Percentiles rank a stretch among this genome's conserved stretches.
phyloP scores from a whole-genome alignment of 148 eudicot genomes.

The Rhododendron kiyosumense region DNA sequence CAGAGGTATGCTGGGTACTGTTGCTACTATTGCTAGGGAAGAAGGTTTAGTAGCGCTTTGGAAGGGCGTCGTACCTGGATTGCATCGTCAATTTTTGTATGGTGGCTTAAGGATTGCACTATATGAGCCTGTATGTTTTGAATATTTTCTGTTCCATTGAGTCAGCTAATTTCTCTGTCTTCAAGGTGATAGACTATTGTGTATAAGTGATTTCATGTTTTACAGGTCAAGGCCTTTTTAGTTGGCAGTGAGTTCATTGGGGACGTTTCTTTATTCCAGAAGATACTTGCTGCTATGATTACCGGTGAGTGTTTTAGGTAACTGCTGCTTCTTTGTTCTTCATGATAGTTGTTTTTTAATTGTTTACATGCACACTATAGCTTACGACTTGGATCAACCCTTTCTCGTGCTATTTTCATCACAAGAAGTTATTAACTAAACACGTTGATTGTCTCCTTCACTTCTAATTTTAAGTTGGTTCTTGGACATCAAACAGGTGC shows the following conservation, averaged over 20 bases:
- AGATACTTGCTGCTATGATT: constrained; percentile 60
- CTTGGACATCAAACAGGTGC: constrained; percentile 41
- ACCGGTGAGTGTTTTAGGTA: constrained; percentile 41
- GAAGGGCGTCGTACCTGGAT: constrained; percentile 68
- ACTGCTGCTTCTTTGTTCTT: background rate
- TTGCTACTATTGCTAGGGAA: constrained; percentile 56
- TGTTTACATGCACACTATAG: background rate
- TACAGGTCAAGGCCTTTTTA: constrained; percentile 63
- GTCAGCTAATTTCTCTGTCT: constrained; percentile 2
- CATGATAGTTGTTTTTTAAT: background rate
- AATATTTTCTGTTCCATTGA: background rate
- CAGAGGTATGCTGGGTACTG: constrained; percentile 51
- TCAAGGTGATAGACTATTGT: constrained; percentile 9
- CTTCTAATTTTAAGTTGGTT: constrained; percentile 7
- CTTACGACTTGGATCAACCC: background rate
- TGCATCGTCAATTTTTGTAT: constrained; percentile 63
- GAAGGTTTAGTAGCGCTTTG: constrained; percentile 67
- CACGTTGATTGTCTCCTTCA: background rate
- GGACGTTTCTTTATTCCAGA: constrained; percentile 51
- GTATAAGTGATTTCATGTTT: constrained; percentile 4
- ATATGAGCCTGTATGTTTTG: constrained; percentile 58
- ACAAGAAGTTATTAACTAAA: background rate
- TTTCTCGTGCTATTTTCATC: background rate
- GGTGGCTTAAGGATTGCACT: constrained; percentile 70
- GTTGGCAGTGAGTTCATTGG: constrained; percentile 43